Evolutionary conservation across 2,329 filamentous ascomycete genomes (phyloP), one percentile per base, ranked within the genome.

Genomic region (Daldinia sp.): DNA sequence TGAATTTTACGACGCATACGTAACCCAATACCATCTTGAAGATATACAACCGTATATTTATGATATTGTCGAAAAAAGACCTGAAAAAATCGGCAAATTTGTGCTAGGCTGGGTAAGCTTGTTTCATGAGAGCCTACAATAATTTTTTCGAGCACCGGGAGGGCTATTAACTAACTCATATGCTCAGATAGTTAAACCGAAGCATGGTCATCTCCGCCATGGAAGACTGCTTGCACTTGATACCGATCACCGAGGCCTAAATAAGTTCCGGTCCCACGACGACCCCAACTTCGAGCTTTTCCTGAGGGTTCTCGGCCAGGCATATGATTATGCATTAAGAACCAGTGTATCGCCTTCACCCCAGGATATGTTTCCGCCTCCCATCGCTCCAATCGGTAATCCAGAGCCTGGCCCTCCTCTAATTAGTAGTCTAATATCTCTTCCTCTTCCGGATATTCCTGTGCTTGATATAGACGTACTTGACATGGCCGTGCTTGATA

Each of bases 1-100:
- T 7, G 60, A 63, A 18, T 63, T 63, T 9, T 63, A 63, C 13
- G 60, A 63, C 33, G 37, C 51, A n/a, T 56, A 63, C 30, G 60
- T 63, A 33, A 48, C 42, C 6, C 60, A 50, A 42, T 48, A 57
- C n/a, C 51, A 57, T n/a, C 18, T 15, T 5, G 28, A 39, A 2
- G 60, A 63, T 10, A 51, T 30, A 6, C 60, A 57, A 26, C 60
- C 51, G 5, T 63, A 57, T 18, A 57, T 51, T 20, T 63, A 42
- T 42, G 60, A 63, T 26, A 41, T 57, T 39, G 2, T 63, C 3
- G 51, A 57, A 63, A 50, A 15, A 10, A 26, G 42, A 6, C 53
- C 60, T 28, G 35, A 50, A 20, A 57, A 26, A 28, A 28, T 50
- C 5, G 57, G 44, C n/a, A 60, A 50, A 12, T 44, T 51, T 18